Percentiles rank a stretch among this genome's conserved stretches.
These are phyloP conservation scores for Pichia californica DNA, from an alignment of 805 yeast genomes.

Conservation along the genomic window DNA sequence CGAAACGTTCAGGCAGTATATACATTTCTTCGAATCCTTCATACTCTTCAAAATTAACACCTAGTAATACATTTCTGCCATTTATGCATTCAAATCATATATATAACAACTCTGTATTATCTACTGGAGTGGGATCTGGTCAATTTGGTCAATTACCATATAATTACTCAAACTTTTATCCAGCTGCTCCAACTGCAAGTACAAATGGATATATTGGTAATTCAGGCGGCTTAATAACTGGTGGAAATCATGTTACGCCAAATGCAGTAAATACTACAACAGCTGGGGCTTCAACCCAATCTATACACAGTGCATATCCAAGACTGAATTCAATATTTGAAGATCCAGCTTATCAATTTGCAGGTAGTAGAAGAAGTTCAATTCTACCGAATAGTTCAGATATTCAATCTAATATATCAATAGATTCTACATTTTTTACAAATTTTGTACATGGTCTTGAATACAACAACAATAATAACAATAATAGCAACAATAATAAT, in stretches of 20 bases:
- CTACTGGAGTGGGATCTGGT: neutral
- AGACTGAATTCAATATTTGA: constrained; percentile 19
- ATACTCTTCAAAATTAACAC: no score
- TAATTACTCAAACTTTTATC: neutral
- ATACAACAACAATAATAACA: neutral
- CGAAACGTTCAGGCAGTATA: neutral
- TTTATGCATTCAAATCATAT: neutral
- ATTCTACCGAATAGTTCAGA: constrained; percentile 8
- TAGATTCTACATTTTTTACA: neutral
- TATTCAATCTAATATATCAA: neutral
- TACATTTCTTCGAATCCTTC: no score
- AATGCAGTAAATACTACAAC: no score
- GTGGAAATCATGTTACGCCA: no score
- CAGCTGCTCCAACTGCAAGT: neutral
- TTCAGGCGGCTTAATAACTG: no score
- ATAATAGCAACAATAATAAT: neutral
- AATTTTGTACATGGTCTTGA: neutral
- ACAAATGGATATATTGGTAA: no score
- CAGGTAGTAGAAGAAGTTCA: constrained; percentile 17
- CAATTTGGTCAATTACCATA: neutral
- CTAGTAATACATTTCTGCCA: no score
- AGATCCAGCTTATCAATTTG: constrained; percentile 14
- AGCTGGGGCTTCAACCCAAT: no score
- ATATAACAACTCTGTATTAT: neutral
- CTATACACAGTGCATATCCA: no score